Evolutionary conservation across 305 asterid genomes (phyloP).

Genomic region (Andrographis paniculata): DNA sequence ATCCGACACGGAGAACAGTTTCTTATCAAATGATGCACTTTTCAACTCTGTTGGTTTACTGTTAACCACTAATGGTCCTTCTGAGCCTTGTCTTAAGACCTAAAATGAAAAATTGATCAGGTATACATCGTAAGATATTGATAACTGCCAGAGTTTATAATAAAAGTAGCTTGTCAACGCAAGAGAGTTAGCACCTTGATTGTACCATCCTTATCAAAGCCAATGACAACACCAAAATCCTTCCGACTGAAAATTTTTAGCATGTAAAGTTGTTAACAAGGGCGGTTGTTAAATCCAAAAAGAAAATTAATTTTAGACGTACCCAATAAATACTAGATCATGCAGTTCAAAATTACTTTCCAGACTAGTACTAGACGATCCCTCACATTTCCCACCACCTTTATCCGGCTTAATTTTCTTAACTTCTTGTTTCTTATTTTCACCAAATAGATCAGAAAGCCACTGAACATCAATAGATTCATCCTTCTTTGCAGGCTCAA

Average conservation of each 20-base stretch:
- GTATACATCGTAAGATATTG: too few relatives aligned
- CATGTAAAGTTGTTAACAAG: conserved; percentile 19
- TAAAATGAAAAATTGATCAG: conserved; percentile 22
- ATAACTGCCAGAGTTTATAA: conserved; percentile 5
- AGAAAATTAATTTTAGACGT: conserved; percentile 23
- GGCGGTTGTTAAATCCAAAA: conserved; percentile 13
- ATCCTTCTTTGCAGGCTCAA: conserved; percentile 70
- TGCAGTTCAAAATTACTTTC: conserved; percentile 61
- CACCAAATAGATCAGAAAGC: conserved; percentile 85
- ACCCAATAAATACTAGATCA: conserved; percentile 92
- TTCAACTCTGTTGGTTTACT: conserved; percentile 53
- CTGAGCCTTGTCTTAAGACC: conserved; percentile 73
- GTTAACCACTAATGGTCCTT: conserved; percentile 53
- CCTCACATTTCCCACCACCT: conserved; percentile 40
- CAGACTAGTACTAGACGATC: conserved; percentile 30
- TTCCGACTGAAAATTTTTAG: conserved; percentile 48
- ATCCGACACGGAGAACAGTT: conserved; percentile 71
- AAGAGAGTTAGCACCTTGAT: conserved; percentile 48
- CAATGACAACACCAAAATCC: conserved; percentile 87
- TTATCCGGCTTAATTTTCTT: conserved; percentile 31
- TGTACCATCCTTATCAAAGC: conserved; percentile 66
- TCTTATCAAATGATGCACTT: conserved; percentile 81
- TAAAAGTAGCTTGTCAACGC: conserved; percentile 10
- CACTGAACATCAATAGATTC: conserved; percentile 67
- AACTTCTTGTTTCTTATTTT: conserved; percentile 43